These are phyloP conservation scores for Amauroascus niger DNA, from an alignment of 2,329 filamentous ascomycete genomes.

Conservation along the genomic window DNA sequence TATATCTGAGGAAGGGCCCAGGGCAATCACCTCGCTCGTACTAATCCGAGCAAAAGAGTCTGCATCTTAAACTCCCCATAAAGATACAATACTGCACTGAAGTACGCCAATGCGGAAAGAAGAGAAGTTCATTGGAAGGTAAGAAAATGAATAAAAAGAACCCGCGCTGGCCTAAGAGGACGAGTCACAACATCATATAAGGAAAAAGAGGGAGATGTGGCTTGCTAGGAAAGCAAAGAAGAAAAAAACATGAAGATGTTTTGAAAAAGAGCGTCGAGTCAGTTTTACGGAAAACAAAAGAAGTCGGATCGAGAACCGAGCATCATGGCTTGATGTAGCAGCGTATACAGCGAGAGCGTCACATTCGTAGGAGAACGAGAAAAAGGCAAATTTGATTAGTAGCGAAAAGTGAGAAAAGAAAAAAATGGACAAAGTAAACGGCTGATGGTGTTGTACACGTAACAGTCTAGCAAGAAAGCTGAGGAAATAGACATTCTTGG, in stretches of 20 bases:
- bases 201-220: not conserved
- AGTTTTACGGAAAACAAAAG: not conserved
- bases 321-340: slow-evolving; percentile 4
- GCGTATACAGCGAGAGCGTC: slow-evolving; percentile 9
- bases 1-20: no score
- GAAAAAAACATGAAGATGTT: not conserved
- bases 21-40: no score
- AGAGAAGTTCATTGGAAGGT: not conserved
- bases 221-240: not conserved
- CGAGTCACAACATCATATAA: slow-evolving; percentile 1
- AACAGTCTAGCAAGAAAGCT: slow-evolving; percentile 7
- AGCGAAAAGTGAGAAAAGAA: not conserved
- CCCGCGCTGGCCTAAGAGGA: not conserved
- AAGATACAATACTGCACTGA: not conserved
- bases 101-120: not conserved
- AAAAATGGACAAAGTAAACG: slow-evolving; percentile 8
- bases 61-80: not conserved
- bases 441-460: slow-evolving; percentile 13
- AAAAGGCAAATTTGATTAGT: not conserved
- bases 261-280: not conserved
- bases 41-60: no score
- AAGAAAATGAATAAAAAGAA: not conserved
- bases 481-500: slow-evolving; percentile 10
- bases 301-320: not conserved
- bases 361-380: slow-evolving; percentile 9